Conservation (phyloP, 352 stramenopile species). For the Pythium phragmitis region DNA sequence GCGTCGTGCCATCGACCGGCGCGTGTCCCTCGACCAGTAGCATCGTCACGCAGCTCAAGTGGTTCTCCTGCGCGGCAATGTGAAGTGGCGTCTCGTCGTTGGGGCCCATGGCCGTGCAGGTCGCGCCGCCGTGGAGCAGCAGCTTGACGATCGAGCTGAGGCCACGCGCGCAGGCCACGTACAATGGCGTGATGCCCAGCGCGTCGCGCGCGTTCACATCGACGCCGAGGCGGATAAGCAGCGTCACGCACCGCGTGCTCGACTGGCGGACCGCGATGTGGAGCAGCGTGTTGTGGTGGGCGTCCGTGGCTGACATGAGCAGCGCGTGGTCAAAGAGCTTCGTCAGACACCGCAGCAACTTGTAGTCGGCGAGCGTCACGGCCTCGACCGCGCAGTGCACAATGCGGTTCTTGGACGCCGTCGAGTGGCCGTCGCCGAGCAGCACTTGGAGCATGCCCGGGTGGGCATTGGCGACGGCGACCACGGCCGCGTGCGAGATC, state of each 20-base stretch:
- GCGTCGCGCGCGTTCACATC: slow-evolving; percentile 66
- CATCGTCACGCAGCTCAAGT: slow-evolving; percentile 63
- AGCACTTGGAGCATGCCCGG: slow-evolving; percentile 41
- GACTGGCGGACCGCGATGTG: slow-evolving; percentile 58
- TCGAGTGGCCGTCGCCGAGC: slow-evolving; percentile 46
- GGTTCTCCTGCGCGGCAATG: slow-evolving; percentile 82
- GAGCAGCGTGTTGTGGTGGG: slow-evolving; percentile 54
- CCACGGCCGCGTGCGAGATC: slow-evolving; percentile 46
- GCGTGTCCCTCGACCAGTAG: slow-evolving; percentile 50
- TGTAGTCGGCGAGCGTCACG: slow-evolving; percentile 43
- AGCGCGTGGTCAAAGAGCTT: slow-evolving; percentile 46
- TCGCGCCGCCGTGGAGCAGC: slow-evolving; percentile 57
- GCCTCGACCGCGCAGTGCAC: slow-evolving; percentile 50
- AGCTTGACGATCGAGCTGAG: slow-evolving; percentile 57
- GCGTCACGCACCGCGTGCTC: slow-evolving; percentile 50
- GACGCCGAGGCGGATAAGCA: slow-evolving; percentile 59
- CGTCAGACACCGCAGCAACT: slow-evolving; percentile 51
- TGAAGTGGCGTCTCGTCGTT: slow-evolving; percentile 77
- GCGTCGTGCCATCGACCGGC: slow-evolving; percentile 53
- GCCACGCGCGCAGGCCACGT: slow-evolving; percentile 73
- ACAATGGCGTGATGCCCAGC: slow-evolving; percentile 68
- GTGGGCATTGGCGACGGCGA: slow-evolving; percentile 50
- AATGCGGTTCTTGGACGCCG: slow-evolving; percentile 32
- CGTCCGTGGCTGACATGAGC: slow-evolving; percentile 43
- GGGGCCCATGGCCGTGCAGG: slow-evolving; percentile 53